Base-by-base conservation (phyloP, 345 rosid genomes). In the Euphorbia tirucalli region DNA sequence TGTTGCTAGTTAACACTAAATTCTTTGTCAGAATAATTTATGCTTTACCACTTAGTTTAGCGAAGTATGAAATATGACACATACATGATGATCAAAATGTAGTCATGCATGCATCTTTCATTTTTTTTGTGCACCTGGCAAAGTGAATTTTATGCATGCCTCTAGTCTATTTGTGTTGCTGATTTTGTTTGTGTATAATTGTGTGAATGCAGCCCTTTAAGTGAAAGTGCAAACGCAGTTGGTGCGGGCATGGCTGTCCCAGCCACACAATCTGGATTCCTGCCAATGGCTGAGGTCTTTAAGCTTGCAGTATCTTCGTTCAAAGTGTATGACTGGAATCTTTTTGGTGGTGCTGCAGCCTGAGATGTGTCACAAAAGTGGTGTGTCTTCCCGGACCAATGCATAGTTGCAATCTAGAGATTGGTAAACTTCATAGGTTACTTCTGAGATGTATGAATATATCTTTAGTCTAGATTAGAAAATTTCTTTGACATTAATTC, bases 271-370 rank as follows among this genome's bases (percentile, higher is more conserved):
- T 82, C 85, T 70, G 96, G 96, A 69, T 57, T 68, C 21, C 65
- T 87, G 81, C 89, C 90, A 14, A 77, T 91, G 93, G 70, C 82
- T 16, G 93, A 91, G 62, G 85, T 88, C 70, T 87, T 89, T 73
- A 86, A 85, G 60, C 87, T 80, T 58, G 92, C 89, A 11, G 84
- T 83, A 73, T 87, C 96, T 5, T 83, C 73, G 76, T 89, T 93
- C 87, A 87, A 82, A 79, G 89, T 91, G 57, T 63, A 86, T 65
- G 85, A 91, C 73, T 89, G 97, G 96, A 83, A 81, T 81, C 93
- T 93, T 71, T 91, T 91, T 25, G 84, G 78, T 15, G 27, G 56
- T 44, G 11, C 37, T 25, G 55, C 55, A 22, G 69, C 18, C 39
- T 65, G 37, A 65, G 32, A 24, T 11, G 3, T 41, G 50, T 19